Base-by-base conservation (phyloP, 2,329 filamentous ascomycete species). In the Aspergillus felis region DNA sequence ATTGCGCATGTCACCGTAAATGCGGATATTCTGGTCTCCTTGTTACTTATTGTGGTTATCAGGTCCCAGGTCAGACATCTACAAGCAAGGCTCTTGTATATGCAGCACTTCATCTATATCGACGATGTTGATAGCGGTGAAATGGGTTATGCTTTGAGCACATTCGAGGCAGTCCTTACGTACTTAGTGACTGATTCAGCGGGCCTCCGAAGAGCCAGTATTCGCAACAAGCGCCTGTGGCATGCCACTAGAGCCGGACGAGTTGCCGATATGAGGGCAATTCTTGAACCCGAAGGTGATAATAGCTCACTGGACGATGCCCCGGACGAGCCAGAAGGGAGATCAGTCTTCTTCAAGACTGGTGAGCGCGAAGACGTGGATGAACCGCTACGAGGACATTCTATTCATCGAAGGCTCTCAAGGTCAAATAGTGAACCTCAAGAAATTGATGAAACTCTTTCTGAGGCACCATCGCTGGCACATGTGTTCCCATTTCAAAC, bases 91-190 rank as follows among this genome's bases (percentile, higher is more conserved):
- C 78, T 99, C 50, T 82, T 89, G n/a, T 99, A 97, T 71, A 96
- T 97, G 82, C 89, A 93, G 47, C 91, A 96, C 68, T 99, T 97
- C 70, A 94, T 97, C 64, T 99, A 96, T 74, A 92, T 96, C 52
- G 94, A 97, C 66, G 94, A 99, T 75, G 92, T 99, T 8, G 94
- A 99, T 64, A 95, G 87, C 60, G 94, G 94, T 51, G 94, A 99
- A 76, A 88, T 95, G 80, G 94, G 94, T 8, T 99, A 99, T 74
- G 92, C 93, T 0, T 76, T 99, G 52, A 97, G 93, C 74, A 99
- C 94, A 0, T 91, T 97, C 59, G 94, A 99, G 73, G 94, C 92
- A 6, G 94, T 99, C 0, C 76, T 99, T 35, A 87, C 91, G 1
- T 97, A 99, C 71, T 83, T 99, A 2, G 84, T 87, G 8, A 84